A percentile compares a stretch with the other conserved stretches of the same genome.
These are phyloP conservation scores for Cryomyces antarcticus DNA, from an alignment of 495 filamentous ascomycete genomes.

Conservation along the genomic window DNA sequence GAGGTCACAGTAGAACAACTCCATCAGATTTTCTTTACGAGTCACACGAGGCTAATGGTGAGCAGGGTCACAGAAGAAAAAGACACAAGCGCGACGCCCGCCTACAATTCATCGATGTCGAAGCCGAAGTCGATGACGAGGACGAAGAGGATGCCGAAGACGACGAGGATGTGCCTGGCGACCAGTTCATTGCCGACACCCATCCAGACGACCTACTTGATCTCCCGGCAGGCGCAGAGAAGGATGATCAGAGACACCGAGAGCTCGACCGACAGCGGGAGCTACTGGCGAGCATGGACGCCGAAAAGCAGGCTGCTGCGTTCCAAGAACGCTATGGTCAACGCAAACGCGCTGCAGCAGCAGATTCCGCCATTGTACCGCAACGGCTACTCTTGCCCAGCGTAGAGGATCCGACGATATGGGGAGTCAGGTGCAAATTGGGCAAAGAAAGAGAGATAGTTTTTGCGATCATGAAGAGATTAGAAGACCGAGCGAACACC, in stretches of 20 bases:
- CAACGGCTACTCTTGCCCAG: constrained; percentile 76
- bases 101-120: constrained; percentile 78
- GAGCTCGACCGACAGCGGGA: constrained; percentile 87
- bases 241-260: constrained; percentile 78
- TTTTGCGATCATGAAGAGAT: constrained; percentile 65
- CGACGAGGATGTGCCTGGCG: constrained; percentile 74
- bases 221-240: constrained; percentile 54
- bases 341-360: constrained; percentile 32
- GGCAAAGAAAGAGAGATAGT: constrained; percentile 89
- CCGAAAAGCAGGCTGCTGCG: constrained; percentile 77
- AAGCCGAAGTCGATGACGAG: constrained; percentile 84
- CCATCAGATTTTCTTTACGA: constrained; percentile 13
- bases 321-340: constrained; percentile 69
- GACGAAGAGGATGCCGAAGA: constrained; percentile 81
- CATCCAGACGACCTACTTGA: constrained; percentile 81
- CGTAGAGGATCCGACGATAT: constrained; percentile 90
- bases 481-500: constrained; percentile 53
- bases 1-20: constrained; percentile 15
- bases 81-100: constrained; percentile 46
- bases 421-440: constrained; percentile 79
- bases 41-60: background rate
- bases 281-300: constrained; percentile 63
- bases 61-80: constrained; percentile 56
- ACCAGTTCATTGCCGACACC: constrained; percentile 63
- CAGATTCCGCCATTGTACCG: constrained; percentile 49